Conservation (phyloP, 495 filamentous ascomycete genomes). For the Venustampulla echinocandica region DNA sequence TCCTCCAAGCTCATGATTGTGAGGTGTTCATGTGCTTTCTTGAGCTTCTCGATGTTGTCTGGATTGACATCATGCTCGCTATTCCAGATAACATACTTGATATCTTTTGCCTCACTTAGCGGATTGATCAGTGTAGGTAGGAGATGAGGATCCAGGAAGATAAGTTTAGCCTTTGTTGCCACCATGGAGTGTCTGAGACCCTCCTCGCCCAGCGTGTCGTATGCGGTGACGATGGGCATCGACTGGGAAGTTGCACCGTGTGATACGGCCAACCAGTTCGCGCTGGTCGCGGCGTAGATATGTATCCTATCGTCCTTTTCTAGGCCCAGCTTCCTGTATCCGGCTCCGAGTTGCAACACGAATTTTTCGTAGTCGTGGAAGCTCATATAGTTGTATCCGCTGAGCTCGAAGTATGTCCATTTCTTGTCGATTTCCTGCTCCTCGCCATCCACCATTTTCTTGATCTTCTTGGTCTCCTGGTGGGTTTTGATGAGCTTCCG, state of each 20-base stretch:
- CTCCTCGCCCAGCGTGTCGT: conserved; percentile 93
- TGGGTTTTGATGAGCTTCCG: conserved; percentile 78
- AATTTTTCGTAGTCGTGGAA: conserved; percentile 84
- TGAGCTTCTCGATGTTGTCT: conserved; percentile 70
- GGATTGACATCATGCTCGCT: conserved; percentile 66
- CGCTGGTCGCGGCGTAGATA: conserved; percentile 82
- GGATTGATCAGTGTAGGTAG: conserved; percentile 73
- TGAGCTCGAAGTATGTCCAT: conserved; percentile 93
- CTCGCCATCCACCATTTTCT: conserved; percentile 88
- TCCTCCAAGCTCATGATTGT: conserved; percentile 80
- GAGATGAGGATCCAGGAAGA: conserved; percentile 85
- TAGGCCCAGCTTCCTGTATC: conserved; percentile 73
- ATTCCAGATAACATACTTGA: conserved; percentile 87
- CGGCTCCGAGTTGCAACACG: conserved; percentile 63
- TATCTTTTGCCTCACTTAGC: conserved; percentile 65
- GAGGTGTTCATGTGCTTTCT: conserved; percentile 59
- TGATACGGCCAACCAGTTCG: conserved; percentile 71
- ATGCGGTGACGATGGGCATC: conserved; percentile 90
- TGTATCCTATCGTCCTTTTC: conserved; percentile 66
- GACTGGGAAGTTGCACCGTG: conserved; percentile 78
- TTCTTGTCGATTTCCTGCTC: conserved; percentile 88
- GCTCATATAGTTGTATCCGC: conserved; percentile 74
- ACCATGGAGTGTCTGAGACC: conserved; percentile 85
- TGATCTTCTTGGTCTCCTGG: conserved; percentile 89
- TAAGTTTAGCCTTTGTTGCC: conserved; percentile 75